A percentile compares a stretch with the other conserved stretches of the same genome.
phyloP scores from a whole-genome alignment of 2,329 filamentous ascomycete genomes.

The Pseudocercospora cruenta region DNA sequence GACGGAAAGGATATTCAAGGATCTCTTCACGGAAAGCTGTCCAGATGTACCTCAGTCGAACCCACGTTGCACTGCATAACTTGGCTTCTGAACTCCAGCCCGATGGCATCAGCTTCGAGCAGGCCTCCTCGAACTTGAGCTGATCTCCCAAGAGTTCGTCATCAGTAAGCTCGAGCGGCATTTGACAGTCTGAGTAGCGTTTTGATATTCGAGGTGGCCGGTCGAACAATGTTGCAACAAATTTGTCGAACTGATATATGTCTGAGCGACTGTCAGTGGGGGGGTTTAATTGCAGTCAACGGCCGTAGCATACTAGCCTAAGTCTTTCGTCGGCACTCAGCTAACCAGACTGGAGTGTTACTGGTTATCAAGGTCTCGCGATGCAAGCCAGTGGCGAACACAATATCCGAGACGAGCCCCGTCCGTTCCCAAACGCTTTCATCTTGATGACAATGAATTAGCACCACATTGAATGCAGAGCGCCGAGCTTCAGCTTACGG shows the following conservation, averaged over 20 bases:
- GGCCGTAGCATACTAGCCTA: constrained; percentile 10
- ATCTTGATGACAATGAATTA: background rate
- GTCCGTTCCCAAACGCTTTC: constrained; percentile 17
- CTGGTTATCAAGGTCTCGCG: constrained; percentile 23
- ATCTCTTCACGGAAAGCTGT: constrained; percentile 15
- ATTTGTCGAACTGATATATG: constrained; percentile 28
- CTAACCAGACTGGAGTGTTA: constrained; percentile 27
- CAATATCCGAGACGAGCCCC: constrained; percentile 69
- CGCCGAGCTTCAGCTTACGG: background rate
- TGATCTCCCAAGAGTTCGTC: constrained; percentile 7
- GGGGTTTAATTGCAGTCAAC: too few species aligned
- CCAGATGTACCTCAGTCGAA: constrained; percentile 17
- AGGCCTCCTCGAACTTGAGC: constrained; percentile 12
- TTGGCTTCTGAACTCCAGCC: constrained; percentile 19
- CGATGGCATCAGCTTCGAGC: constrained; percentile 9
- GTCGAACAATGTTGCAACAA: constrained; percentile 25
- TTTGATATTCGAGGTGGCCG: constrained; percentile 25
- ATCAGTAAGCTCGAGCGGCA: constrained; percentile 13
- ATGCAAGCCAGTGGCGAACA: constrained; percentile 55
- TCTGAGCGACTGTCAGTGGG: background rate
- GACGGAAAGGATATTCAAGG: constrained; percentile 4
- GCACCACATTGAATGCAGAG: background rate
- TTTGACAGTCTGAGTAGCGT: constrained; percentile 13
- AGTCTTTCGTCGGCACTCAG: constrained; percentile 23
- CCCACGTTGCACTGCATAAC: constrained; percentile 22